Evolutionary conservation across 345 rosid species (phyloP), one percentile per base, ranked within the genome.

Genomic region (Cardamine resedifolia): DNA sequence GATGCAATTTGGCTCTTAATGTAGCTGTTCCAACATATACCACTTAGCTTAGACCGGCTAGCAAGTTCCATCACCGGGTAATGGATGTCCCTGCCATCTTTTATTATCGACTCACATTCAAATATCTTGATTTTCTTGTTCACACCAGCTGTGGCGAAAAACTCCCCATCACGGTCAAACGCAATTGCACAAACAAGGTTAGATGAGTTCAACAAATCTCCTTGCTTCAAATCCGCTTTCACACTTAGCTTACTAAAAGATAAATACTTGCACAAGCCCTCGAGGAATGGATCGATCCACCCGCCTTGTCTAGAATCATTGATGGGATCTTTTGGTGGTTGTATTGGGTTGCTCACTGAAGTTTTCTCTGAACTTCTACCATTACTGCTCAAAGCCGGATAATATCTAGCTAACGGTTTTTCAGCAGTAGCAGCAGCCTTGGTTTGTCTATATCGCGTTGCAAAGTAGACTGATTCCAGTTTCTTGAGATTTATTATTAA

Each of bases 281-380:
- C 97, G 5, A 95, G 96, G 70, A 95, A 91, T 34, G 97, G 97
- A 77, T 85, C 85, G 30, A 95, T 90, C 99, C 99, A 95, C 79
- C 85, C 89, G 49, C 84, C 83, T 53, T 77, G 78, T 77, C 77
- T 85, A 47, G 83, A 58, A 52, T 81, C 89, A 61, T 58, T 66
- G 19, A 18, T 7, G 50, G 7, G 83, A 58, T 85, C 87, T 77
- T 82, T 89, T 1, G 55, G 8, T 58, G 19, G 31, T 59, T 59
- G 67, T 20, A n/a, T 30, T 6, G 84, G 70, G 59, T 80, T 88
- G 67, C 80, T 86, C 59, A 87, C 79, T 15, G 93, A 88, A 80
- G 91, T 91, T 81, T 83, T 89, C 60, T 89, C 97, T 9, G 88
- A 93, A 19, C 85, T 83, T 80, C 85, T 86, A 33, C 91, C 90